Conservation (phyloP, 2,329 filamentous ascomycete genomes). For the Aspergillus ochraceus region DNA sequence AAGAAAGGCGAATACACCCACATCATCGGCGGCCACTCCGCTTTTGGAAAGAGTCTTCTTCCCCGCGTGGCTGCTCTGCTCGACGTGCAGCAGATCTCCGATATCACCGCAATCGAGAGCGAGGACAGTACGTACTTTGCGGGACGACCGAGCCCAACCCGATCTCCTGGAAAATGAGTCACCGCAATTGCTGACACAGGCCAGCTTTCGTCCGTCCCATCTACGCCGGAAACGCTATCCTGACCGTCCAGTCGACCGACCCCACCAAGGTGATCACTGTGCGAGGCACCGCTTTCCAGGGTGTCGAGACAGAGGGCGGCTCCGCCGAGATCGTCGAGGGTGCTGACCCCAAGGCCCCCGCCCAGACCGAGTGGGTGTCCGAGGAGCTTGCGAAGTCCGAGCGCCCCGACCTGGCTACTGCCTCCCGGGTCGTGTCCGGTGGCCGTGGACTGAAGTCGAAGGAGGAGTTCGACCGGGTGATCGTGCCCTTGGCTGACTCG, state of each 20-base stretch:
- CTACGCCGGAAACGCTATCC: constrained; percentile 95
- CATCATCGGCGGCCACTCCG: constrained; percentile 84
- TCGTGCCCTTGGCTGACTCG: constrained; percentile 87
- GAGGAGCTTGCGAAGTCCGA: constrained; percentile 93
- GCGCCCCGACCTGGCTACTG: constrained; percentile 89
- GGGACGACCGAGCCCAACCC: neutral
- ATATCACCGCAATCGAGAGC: constrained; percentile 81
- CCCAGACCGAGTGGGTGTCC: constrained; percentile 82
- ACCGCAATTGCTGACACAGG: constrained; percentile 18
- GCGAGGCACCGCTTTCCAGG: constrained; percentile 86
- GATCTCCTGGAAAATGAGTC: constrained; percentile 17
- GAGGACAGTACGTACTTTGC: constrained; percentile 67
- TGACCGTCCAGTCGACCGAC: constrained; percentile 90
- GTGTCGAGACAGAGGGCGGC: constrained; percentile 69
- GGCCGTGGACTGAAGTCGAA: constrained; percentile 96
- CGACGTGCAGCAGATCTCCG: constrained; percentile 90
- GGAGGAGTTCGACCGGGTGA: constrained; percentile 92
- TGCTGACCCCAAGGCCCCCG: constrained; percentile 74
- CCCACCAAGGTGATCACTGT: constrained; percentile 86
- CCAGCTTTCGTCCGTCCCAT: constrained; percentile 87
- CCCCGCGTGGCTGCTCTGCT: constrained; percentile 88
- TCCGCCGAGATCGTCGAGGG: constrained; percentile 78
- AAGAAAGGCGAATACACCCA: constrained; percentile 94
- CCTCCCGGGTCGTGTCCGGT: constrained; percentile 84
- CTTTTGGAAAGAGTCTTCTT: constrained; percentile 94